Percentiles rank a stretch among this genome's conserved stretches.
Conservation (phyloP, 1,284 basidiomycete species). For the Stereum hirsutum region DNA sequence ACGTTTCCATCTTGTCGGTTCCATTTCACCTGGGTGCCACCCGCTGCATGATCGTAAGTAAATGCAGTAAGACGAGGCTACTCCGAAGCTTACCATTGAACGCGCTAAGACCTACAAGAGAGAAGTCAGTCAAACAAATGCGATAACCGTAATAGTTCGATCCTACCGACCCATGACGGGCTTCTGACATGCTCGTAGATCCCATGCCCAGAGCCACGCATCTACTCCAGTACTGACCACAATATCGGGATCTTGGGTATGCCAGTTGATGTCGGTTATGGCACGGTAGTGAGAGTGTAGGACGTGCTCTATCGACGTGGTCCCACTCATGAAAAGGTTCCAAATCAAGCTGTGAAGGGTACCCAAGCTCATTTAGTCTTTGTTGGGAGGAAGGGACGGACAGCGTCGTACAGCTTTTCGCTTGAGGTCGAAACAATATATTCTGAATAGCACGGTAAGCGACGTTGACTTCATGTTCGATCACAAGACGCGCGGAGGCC, state of each 20-base stretch:
- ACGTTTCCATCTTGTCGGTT: conserved; percentile 80
- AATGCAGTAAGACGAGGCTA: neutral
- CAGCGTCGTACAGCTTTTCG: conserved; percentile 67
- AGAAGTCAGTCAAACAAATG: neutral
- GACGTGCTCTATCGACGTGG: conserved; percentile 70
- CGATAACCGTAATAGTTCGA: neutral
- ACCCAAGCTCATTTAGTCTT: too few species aligned
- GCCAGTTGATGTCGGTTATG: conserved; percentile 96
- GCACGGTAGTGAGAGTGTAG: conserved; percentile 85
- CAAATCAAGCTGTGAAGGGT: conserved; percentile 78
- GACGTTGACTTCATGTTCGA: too few species aligned
- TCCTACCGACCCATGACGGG: conserved; percentile 52
- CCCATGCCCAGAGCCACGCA: conserved; percentile 86
- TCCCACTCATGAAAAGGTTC: conserved; percentile 75
- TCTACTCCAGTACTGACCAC: conserved; percentile 75
- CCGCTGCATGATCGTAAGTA: conserved; percentile 34
- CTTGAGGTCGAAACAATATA: conserved; percentile 94
- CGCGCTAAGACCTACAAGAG: conserved; percentile 49
- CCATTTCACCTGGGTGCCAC: conserved; percentile 95
- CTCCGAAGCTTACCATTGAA: conserved; percentile 47
- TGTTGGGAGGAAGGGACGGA: neutral
- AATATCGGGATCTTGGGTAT: conserved; percentile 71
- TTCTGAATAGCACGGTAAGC: too few species aligned
- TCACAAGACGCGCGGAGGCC: too few species aligned
- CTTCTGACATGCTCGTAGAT: conserved; percentile 53